Evolutionary conservation across 139 green algal genomes (phyloP).

Genomic region (Chlamydomonas applanata): DNA sequence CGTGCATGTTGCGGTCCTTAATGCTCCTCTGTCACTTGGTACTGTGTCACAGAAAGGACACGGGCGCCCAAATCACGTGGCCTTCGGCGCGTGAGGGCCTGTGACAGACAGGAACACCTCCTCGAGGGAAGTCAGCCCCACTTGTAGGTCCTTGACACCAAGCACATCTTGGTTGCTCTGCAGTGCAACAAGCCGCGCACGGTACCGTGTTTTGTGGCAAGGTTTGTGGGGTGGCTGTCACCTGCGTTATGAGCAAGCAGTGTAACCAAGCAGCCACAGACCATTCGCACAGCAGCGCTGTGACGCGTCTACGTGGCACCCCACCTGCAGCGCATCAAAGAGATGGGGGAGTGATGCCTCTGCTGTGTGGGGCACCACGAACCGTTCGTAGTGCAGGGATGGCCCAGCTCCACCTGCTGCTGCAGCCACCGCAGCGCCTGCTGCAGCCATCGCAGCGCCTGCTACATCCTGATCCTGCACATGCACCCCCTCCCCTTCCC

Average conservation of each 20-base stretch:
- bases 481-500: not conserved
- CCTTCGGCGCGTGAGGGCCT: too few species aligned
- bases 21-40: too few species aligned
- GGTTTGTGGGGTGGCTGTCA: too few species aligned
- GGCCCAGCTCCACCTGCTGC: too few species aligned
- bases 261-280: not conserved
- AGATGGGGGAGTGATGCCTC: not conserved
- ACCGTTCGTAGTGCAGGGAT: not conserved
- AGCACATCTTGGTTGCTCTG: too few species aligned
- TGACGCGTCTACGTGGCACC: too few species aligned
- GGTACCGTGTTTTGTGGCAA: too few species aligned
- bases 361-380: not conserved
- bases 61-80: too few species aligned
- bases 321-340: not conserved
- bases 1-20: too few species aligned
- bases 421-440: not conserved
- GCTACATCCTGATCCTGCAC: not conserved
- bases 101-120: slow-evolving; percentile 2
- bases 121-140: not conserved
- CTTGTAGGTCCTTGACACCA: not conserved
- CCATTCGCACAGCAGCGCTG: not conserved
- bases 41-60: too few species aligned
- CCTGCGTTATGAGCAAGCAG: too few species aligned
- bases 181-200: too few species aligned
- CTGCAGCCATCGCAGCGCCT: not conserved